Evolutionary conservation across 176 grass and related monocot genomes (phyloP).

Genomic region (Rhynchospora breviuscula): DNA sequence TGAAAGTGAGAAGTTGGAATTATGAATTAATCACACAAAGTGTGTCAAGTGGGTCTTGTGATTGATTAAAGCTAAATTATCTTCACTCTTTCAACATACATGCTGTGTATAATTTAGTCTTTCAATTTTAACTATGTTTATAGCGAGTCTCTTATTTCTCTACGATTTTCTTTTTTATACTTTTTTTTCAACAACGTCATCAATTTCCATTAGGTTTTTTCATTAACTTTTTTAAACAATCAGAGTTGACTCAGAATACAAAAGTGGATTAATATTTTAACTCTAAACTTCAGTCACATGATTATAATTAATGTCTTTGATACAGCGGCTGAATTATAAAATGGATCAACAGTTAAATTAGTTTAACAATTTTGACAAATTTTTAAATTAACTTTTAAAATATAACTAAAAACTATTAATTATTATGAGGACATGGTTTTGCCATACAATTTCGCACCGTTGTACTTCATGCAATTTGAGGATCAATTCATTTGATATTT

Average conservation of each 20-base stretch:
- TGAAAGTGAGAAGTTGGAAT: slow-evolving; percentile 20
- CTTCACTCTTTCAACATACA: slow-evolving; percentile 11
- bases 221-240: background rate
- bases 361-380: no score
- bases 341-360: no score
- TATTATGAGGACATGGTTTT: no score
- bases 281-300: no score
- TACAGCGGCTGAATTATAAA: no score
- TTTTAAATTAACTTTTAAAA: no score
- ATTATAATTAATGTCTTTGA: no score
- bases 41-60: background rate
- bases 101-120: slow-evolving; percentile 20
- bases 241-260: background rate
- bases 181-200: background rate
- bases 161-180: background rate
- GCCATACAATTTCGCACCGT: no score
- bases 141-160: background rate
- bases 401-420: no score
- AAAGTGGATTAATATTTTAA: background rate
- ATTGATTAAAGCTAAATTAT: slow-evolving; percentile 8
- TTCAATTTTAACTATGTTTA: background rate
- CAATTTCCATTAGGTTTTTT: background rate
- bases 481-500: no score
- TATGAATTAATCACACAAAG: slow-evolving; percentile 3
- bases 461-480: no score